Base-by-base conservation (phyloP, 805 yeast species). In the Starmerella stellata region DNA sequence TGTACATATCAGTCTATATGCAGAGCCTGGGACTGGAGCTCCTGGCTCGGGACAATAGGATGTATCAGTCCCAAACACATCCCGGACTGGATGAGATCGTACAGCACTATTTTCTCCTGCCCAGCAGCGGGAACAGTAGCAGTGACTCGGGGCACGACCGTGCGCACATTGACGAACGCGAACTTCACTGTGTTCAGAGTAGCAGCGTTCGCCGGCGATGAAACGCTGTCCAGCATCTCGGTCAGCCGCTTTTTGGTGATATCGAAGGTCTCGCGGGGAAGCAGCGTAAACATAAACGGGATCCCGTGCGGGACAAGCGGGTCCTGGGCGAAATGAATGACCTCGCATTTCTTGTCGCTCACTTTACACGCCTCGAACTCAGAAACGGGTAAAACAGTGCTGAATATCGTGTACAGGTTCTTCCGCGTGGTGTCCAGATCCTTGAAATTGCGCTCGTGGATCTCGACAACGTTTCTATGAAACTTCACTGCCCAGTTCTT, bases 21-120 rank as follows among this genome's bases (percentile, higher is more conserved):
- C n/a, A 50, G 43, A 11, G 49, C 45, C 29, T 47, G 47, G 33
- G 44, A 48, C 2, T 43, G 47, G 14, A 15, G 32, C 9, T 18
- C 23, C 18, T 27, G 20, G 5, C 47, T 39, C 16, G 44, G 40
- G 52, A 90, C 70, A 54, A 82, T 95, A 1, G 90, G 83, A 52
- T 81, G 93, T 53, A 90, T 95, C 53, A 90, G 62, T 21, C 85
- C 92, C 37, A 90, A 60, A 24, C 64, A 65, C 42, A 70, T 75
- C 34, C 63, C 63, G 8, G 63, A 61, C 15, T 62, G 57, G 41
- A 75, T 53, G 11, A 23, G 7, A 23, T 23, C 25, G 25, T 23
- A 11, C 25, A 23, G 25, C 9, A 23, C 11, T 23, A 23, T 23
- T 7, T 11, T 7, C 9, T 23, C 25, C 7, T 23, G 9, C 9